Conservation (phyloP, 768 basidiomycete species). For the Suillus americanus region DNA sequence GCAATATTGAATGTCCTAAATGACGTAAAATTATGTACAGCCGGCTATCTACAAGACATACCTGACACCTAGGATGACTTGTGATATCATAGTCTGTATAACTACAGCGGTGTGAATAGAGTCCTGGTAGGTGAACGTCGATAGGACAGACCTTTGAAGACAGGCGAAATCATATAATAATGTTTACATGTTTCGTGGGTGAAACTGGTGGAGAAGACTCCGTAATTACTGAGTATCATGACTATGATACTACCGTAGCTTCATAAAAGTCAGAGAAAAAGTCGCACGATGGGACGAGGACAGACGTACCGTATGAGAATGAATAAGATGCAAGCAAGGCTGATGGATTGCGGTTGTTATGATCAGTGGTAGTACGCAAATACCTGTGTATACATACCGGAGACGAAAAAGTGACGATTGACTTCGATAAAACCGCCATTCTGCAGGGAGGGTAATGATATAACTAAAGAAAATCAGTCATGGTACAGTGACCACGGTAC, state of each 20-base stretch:
- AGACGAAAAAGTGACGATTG: constrained; percentile 25
- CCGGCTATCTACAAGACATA: constrained; percentile 16
- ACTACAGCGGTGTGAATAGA: constrained; percentile 38
- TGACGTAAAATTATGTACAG: neutral
- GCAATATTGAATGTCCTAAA: constrained; percentile 63
- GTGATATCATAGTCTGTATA: constrained; percentile 62
- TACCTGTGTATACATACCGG: constrained; percentile 19
- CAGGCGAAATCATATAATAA: constrained; percentile 52
- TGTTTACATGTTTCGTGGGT: constrained; percentile 43
- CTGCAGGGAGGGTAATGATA: constrained; percentile 32
- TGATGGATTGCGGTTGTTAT: constrained; percentile 5
- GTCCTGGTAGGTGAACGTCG: neutral
- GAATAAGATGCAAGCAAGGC: constrained; percentile 32
- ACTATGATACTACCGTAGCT: constrained; percentile 45
- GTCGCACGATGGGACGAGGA: neutral
- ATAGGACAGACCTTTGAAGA: constrained; percentile 56
- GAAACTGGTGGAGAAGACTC: constrained; percentile 56
- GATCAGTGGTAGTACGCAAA: neutral
- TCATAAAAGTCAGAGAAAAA: neutral
- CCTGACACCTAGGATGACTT: constrained; percentile 64
- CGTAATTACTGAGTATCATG: constrained; percentile 53
- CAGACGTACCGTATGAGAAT: constrained; percentile 31
- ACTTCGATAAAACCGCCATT: constrained; percentile 33
- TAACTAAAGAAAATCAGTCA: constrained; percentile 22
- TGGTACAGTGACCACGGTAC: neutral